Base-by-base conservation (phyloP, 2,329 filamentous ascomycete species). In the Hymenoscyphus infarciens region DNA sequence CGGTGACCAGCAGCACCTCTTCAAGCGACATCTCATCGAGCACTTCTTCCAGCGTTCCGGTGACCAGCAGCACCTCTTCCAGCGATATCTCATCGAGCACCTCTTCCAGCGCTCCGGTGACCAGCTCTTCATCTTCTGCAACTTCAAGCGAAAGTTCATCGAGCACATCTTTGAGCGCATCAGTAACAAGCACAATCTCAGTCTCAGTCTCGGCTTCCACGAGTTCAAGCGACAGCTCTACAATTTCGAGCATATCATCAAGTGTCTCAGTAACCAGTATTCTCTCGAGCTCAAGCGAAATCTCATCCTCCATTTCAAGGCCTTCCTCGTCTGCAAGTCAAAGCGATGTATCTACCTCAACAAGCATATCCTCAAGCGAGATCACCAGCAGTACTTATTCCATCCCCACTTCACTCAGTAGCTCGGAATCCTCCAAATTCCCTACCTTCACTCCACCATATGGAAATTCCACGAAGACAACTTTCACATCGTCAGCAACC, bases 381-480 rank as follows among this genome's bases (percentile, higher is more conserved):
- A 10, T 25, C 33, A 11, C 33, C 33, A 35, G 33, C 13, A 35
- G 5, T 15, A 35, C 33, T 42, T 42, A 38, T 27, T 59, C 39
- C 13, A 59, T 35, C 35, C 25, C 38, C n/a, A 49, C 31, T 22
- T 42, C 39, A n/a, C 2, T 8, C 16, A 42, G 39, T 42, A n/a
- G 6, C 39, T n/a, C 39, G 19, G 19, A 49, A 25, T 45, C 56
- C 8, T 57, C 56, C 5, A 59, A 31, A 31, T 59, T 59, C 27
- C 38, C 57, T 31, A 59, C 57, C 27, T 59, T 59, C 16, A 59
- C 57, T 31, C 57, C 57, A 33, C 57, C 57, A 27, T 59, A 27
- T 10, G 57, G 57, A 10, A 59, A 59, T 33, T 3, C 3, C 22
- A 29, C 25, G 8, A 55, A 55, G 25, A 19, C 53, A 31, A 55